Evolutionary conservation across 495 filamentous ascomycete species (phyloP).

Genomic region (Cenococcum geophilum): DNA sequence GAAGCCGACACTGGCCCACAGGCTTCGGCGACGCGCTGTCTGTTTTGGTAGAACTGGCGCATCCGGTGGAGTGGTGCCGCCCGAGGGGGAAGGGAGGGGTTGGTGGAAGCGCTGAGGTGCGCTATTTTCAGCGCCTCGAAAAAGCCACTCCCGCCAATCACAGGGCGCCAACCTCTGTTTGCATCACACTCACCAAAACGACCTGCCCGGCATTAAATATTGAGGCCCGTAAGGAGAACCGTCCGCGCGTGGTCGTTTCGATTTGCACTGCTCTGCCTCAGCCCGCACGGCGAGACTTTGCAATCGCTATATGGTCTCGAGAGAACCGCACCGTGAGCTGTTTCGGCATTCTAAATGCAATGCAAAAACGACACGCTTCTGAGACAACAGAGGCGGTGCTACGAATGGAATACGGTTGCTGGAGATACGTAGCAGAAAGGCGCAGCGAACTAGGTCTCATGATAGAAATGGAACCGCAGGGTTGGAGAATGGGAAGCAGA

Average conservation of each 20-base stretch:
- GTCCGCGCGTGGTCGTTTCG: constrained; percentile 2
- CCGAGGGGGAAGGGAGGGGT: not conserved
- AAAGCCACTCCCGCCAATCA: constrained; percentile 14
- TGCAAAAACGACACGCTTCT: not conserved
- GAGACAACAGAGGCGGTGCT: constrained; percentile 2
- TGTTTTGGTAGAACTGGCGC: constrained; percentile 21
- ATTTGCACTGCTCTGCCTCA: not conserved
- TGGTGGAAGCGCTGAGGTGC: constrained; percentile 21
- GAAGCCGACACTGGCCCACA: constrained; percentile 3
- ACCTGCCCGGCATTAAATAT: constrained; percentile 1
- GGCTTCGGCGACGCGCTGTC: constrained; percentile 13
- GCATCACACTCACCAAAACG: not conserved
- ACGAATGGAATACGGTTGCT: not conserved
- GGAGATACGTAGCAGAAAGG: not conserved
- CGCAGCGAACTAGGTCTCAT: not conserved
- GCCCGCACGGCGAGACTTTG: not conserved
- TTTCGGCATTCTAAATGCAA: not conserved
- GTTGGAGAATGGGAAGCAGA: not conserved
- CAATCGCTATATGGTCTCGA: constrained; percentile 1
- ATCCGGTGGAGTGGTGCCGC: constrained; percentile 7
- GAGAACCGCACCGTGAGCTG: not conserved
- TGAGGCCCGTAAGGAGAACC: not conserved
- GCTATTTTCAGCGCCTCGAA: constrained; percentile 23
- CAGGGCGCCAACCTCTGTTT: not conserved
- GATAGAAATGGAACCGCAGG: not conserved